Base-by-base conservation (phyloP, 2,329 filamentous ascomycete species). In the Fusarium circinatum region DNA sequence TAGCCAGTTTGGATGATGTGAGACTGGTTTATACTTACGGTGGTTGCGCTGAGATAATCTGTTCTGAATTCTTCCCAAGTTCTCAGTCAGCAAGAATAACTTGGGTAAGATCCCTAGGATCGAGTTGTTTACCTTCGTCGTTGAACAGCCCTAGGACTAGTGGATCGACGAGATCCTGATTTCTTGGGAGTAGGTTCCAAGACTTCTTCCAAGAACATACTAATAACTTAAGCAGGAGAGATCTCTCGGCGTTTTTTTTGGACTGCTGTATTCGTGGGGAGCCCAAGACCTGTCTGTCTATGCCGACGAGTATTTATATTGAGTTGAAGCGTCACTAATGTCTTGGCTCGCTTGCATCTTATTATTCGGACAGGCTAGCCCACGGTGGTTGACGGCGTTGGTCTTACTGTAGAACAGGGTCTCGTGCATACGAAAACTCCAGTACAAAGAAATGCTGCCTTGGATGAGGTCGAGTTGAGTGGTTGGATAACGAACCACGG, bases 1-100 rank as follows among this genome's bases (percentile, higher is more conserved):
- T 0, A 34, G 30, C 11, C 3, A 3, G 22, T 24, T 2, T 32
- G 11, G 24, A 47, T 12, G 12, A 28, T 28, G 1, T 8, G 8
- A 24, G 7, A 13, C 44, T 6, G 7, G 44, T 11, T 47, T 26
- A 47, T 47, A 32, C 47, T 51, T 1, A 24, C 30, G 30, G 30
- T 10, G 22, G 8, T 24, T 20, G 8, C 22, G 22, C 17, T 14
- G 22, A 51, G 30, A 51, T 34, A 51, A 5, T 26, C 30, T 36
- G 48, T 34, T 51, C n/a, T 24, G 30, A 20, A 51, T 51, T 51
- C 48, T 51, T 51, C 4, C 48, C n/a, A 36, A 20, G 30, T 20
- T 36, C 8, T 6, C 2, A 20, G 48, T 34, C 26, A 26, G 48
- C 17, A 1, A 51, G 30, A 24, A 4, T 3, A 20, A 34, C 11